phyloP scores from a whole-genome alignment of 306 rosid genomes.

The Citrullus amarus region DNA sequence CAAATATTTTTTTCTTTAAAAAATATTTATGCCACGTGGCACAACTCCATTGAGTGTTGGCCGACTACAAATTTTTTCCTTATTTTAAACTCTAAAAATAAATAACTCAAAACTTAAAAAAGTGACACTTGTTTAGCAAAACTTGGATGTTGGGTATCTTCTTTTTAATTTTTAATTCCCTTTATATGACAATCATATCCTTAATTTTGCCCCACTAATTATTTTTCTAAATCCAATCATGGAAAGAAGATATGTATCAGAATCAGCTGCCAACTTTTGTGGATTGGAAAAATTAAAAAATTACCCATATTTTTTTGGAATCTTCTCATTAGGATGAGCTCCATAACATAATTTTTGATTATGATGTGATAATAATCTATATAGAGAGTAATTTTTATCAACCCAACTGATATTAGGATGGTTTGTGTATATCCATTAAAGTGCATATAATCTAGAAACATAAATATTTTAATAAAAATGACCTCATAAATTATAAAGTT shows the following conservation, averaged over 20 bases:
- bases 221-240: background rate
- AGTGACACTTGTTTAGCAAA: background rate
- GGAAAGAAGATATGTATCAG: background rate
- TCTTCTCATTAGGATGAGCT: background rate
- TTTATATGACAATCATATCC: background rate
- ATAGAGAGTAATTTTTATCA: too few relatives aligned
- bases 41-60: too few relatives aligned
- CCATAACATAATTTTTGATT: background rate
- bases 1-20: too few relatives aligned
- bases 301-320: background rate
- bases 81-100: background rate
- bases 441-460: too few relatives aligned
- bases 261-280: background rate
- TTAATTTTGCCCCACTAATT: background rate
- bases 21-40: too few relatives aligned
- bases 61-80: too few relatives aligned
- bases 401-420: too few relatives aligned
- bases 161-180: background rate
- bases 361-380: background rate
- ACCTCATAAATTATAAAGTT: too few relatives aligned
- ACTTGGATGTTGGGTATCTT: background rate
- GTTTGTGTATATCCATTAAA: too few relatives aligned
- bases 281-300: background rate
- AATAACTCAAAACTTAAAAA: background rate
- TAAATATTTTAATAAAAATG: too few relatives aligned